phyloP scores from a whole-genome alignment of 1,284 basidiomycete species.

The Sporisorium graminicola region DNA sequence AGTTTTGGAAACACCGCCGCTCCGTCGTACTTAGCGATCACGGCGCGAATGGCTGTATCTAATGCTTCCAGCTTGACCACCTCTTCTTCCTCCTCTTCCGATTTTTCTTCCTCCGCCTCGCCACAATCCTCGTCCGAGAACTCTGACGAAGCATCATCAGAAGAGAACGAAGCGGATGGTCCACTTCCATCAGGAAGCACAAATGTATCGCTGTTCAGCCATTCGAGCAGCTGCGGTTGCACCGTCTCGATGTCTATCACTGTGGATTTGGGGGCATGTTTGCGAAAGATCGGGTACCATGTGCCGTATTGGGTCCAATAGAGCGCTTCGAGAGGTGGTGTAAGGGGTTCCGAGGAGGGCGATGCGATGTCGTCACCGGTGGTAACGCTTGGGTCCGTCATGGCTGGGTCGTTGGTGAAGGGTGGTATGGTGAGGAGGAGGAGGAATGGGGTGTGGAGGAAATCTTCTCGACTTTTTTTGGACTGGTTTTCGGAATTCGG shows the following conservation, averaged over 20 bases:
- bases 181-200: slow-evolving; percentile 86
- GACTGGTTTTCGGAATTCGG: slow-evolving; percentile 5
- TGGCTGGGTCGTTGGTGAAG: not conserved
- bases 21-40: slow-evolving; percentile 77
- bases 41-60: slow-evolving; percentile 79
- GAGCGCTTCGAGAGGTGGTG: slow-evolving; percentile 76
- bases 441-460: not conserved
- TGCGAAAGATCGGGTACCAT: slow-evolving; percentile 85
- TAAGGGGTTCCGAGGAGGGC: slow-evolving; percentile 65
- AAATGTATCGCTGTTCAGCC: slow-evolving; percentile 83
- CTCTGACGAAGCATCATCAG: not conserved
- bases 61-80: slow-evolving; percentile 72
- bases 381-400: not conserved
- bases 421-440: not conserved
- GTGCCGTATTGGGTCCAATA: slow-evolving; percentile 78
- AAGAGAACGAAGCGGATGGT: slow-evolving; percentile 50
- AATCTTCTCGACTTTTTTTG: slow-evolving; percentile 2
- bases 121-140: slow-evolving; percentile 71
- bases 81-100: slow-evolving; percentile 43
- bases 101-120: slow-evolving; percentile 49
- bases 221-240: slow-evolving; percentile 77
- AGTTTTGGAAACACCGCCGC: slow-evolving; percentile 89
- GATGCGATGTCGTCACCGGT: too few relatives aligned
- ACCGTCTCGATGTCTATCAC: slow-evolving; percentile 78
- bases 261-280: slow-evolving; percentile 80